Conservation (phyloP, 805 yeast species). For the Wickerhamiella lipophila region DNA sequence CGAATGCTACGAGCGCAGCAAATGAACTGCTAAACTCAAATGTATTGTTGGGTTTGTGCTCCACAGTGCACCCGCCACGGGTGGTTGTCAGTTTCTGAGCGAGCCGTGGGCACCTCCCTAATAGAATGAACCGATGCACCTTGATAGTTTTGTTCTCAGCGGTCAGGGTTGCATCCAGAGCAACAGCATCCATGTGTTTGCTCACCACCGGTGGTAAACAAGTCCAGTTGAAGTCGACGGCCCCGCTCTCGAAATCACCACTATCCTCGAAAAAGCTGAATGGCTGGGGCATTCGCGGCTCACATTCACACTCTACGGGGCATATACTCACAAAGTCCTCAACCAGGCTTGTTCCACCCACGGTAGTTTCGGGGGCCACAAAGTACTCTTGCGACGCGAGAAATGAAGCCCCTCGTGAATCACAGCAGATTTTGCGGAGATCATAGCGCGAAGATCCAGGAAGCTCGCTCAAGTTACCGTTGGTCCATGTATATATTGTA, state of each 20-base stretch:
- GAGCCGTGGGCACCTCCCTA: constrained; percentile 19
- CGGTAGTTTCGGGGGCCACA: neutral
- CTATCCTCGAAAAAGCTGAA: constrained; percentile 4
- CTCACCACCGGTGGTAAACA: neutral
- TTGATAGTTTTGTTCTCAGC: neutral
- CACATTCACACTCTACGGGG: neutral
- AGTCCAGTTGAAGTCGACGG: neutral
- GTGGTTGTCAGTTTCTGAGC: constrained; percentile 10
- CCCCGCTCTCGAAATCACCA: neutral
- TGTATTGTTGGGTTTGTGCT: neutral
- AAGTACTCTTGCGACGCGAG: constrained; percentile 14
- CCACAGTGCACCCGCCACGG: constrained; percentile 10
- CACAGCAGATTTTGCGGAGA: constrained; percentile 14
- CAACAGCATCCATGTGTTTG: too few species aligned
- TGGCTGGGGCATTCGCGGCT: neutral
- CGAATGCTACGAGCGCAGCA: constrained; percentile 15
- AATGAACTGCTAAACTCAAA: constrained; percentile 7
- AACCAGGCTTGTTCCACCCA: neutral
- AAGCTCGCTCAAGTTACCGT: constrained; percentile 13
- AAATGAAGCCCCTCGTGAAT: constrained; percentile 14
- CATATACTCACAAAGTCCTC: neutral
- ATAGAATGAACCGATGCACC: constrained; percentile 15
- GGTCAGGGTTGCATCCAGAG: neutral
- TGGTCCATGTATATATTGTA: constrained; percentile 15
- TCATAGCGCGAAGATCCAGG: constrained; percentile 13